Evolutionary conservation across 2,329 filamentous ascomycete species (phyloP).

Genomic region (Fusarium agapanthi): DNA sequence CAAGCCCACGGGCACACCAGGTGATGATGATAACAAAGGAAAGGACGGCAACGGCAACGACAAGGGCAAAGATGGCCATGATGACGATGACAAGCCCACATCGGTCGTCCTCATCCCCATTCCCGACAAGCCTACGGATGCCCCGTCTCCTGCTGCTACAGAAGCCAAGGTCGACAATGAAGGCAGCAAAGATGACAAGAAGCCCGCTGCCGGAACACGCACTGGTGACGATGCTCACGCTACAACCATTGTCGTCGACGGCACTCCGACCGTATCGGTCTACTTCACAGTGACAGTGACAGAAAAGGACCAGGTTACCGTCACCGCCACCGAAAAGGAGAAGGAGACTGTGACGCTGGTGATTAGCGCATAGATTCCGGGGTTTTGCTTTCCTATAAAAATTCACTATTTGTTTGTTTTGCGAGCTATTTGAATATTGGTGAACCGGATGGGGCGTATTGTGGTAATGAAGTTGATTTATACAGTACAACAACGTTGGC

Average conservation of each 20-base stretch:
- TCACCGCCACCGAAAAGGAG: constrained; percentile 47
- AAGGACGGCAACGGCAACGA: not conserved
- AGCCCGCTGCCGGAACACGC: constrained; percentile 12
- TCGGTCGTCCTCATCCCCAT: constrained; percentile 44
- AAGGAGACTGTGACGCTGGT: constrained; percentile 47
- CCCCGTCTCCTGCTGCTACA: constrained; percentile 21
- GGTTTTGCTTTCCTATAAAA: not conserved
- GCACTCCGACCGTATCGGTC: constrained; percentile 49
- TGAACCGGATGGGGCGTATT: constrained; percentile 8
- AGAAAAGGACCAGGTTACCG: constrained; percentile 42
- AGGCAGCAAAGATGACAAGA: constrained; percentile 6
- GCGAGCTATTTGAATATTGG: not conserved
- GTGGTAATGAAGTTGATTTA: constrained; percentile 34
- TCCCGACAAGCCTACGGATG: constrained; percentile 27
- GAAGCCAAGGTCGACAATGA: constrained; percentile 15
- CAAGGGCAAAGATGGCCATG: not conserved
- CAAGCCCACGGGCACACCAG: constrained; percentile 14
- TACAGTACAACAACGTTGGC: not conserved
- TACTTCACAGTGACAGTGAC: constrained; percentile 51
- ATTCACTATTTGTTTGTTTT: not conserved
- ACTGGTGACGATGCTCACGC: constrained; percentile 23
- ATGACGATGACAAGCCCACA: constrained; percentile 24
- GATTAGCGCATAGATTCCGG: constrained; percentile 35
- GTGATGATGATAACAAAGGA: not conserved
- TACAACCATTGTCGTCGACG: constrained; percentile 42